phyloP scores from a whole-genome alignment of 2,329 filamentous ascomycete species.

The Paracamarosporium sp. region DNA sequence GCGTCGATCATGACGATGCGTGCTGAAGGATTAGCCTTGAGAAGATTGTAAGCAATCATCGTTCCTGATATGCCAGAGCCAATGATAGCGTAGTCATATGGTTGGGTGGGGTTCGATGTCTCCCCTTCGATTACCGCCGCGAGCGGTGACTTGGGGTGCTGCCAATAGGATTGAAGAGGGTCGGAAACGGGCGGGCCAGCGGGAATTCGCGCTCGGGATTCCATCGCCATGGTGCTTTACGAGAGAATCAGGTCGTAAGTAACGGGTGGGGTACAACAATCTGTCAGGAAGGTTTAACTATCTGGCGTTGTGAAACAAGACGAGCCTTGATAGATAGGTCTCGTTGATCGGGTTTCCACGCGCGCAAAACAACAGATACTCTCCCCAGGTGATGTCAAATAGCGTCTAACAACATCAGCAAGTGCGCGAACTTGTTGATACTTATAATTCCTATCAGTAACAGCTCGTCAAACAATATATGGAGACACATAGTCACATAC shows the following conservation, averaged over 20 bases:
- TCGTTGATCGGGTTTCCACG: too few species aligned
- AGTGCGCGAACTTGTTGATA: too few species aligned
- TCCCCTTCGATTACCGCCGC: constrained; percentile 40
- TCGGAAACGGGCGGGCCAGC: constrained; percentile 38
- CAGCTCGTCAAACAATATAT: background rate
- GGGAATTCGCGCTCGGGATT: constrained; percentile 34
- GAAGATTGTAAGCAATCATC: constrained; percentile 45
- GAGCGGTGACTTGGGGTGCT: constrained; percentile 45
- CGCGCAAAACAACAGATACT: too few species aligned
- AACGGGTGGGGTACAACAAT: background rate
- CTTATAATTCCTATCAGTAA: too few species aligned
- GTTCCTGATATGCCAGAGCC: constrained; percentile 51
- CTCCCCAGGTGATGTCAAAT: too few species aligned
- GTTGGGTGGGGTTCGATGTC: constrained; percentile 22
- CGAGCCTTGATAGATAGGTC: too few species aligned
- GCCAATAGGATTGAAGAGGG: constrained; percentile 52
- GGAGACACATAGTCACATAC: background rate
- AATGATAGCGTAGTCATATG: constrained; percentile 46
- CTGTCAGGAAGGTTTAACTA: background rate
- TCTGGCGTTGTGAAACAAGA: too few species aligned
- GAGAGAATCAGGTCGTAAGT: too few species aligned
- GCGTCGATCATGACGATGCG: constrained; percentile 50
- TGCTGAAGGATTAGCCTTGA: constrained; percentile 18
- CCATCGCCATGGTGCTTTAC: constrained; percentile 27
- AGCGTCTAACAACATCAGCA: too few species aligned